Evolutionary conservation across 108 stramenopile genomes (phyloP).

Genomic region (Nitzschia sp.): DNA sequence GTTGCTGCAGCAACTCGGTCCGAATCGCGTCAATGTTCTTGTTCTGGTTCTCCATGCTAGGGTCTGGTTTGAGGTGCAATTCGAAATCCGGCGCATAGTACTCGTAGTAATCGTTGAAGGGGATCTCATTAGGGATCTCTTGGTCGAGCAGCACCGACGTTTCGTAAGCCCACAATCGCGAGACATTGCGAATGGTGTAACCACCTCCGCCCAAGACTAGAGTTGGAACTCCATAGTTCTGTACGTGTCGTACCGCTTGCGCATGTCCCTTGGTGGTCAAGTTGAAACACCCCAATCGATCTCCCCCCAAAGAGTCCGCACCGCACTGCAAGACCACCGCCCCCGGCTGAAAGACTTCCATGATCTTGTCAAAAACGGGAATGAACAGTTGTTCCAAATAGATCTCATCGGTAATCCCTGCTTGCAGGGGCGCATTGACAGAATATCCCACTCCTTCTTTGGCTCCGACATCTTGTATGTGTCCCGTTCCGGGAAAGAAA

Average conservation of each 20-base stretch:
- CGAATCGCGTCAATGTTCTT: conserved; percentile 66
- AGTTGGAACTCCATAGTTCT: conserved; percentile 92
- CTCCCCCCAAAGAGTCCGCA: conserved; percentile 97
- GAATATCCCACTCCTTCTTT: conserved; percentile 93
- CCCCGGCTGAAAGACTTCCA: conserved; percentile 95
- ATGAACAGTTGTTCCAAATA: conserved; percentile 91
- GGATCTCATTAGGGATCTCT: conserved; percentile 89
- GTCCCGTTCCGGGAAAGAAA: conserved; percentile 99
- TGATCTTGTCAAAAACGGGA: conserved; percentile 95
- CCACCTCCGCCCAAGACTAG: conserved; percentile 98
- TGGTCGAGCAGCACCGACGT: conserved; percentile 85
- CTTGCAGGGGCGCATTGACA: conserved; percentile 96
- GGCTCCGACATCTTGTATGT: conserved; percentile 94
- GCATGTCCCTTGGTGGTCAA: conserved; percentile 94
- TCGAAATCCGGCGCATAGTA: conserved; percentile 98
- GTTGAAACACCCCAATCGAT: conserved; percentile 99
- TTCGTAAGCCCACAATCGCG: conserved; percentile 97
- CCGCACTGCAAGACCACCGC: conserved; percentile 99
- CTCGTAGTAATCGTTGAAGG: conserved; percentile 99
- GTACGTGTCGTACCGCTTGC: conserved; percentile 87
- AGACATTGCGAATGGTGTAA: conserved; percentile 98
- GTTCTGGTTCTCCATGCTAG: conserved; percentile 86
- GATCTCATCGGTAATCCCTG: conserved; percentile 94
- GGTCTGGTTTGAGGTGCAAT: conserved; percentile 91
- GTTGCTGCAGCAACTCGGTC: conserved; percentile 78